phyloP scores from a whole-genome alignment of 1,139 yeast genomes.

The Candida buenavistaensis region DNA sequence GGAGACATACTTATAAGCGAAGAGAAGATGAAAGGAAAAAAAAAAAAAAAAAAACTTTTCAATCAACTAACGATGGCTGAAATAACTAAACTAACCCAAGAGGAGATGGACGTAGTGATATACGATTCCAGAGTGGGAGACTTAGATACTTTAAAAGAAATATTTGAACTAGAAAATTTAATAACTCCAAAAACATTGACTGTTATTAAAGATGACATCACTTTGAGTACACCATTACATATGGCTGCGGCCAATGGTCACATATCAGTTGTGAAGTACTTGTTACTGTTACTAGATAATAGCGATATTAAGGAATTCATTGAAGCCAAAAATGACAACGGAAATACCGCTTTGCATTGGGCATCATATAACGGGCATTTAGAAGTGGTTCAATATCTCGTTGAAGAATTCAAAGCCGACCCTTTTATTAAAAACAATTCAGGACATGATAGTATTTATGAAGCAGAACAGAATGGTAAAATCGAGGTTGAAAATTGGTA shows the following conservation, averaged over 20 bases:
- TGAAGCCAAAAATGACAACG: constrained; percentile 66
- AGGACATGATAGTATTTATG: constrained; percentile 83
- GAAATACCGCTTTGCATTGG: constrained; percentile 96
- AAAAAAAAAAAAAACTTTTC: too few relatives aligned
- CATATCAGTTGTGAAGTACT: constrained; percentile 60
- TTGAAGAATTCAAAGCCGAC: constrained; percentile 76
- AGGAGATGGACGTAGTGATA: constrained; percentile 78
- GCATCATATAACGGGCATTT: constrained; percentile 87
- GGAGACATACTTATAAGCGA: constrained; percentile 11
- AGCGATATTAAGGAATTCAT: constrained; percentile 51
- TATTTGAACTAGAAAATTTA: constrained; percentile 48
- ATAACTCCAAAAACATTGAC: constrained; percentile 52
- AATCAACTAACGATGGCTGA: constrained; percentile 5
- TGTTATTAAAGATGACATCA: constrained; percentile 59
- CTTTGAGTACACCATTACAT: constrained; percentile 78
- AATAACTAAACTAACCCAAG: constrained; percentile 41
- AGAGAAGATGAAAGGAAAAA: not conserved
- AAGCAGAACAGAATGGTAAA: constrained; percentile 76
- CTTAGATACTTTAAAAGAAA: constrained; percentile 65
- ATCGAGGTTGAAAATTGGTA: constrained; percentile 71
- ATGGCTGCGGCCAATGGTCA: constrained; percentile 97
- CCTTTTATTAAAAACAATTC: constrained; percentile 73
- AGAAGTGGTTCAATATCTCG: constrained; percentile 64
- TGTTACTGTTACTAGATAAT: constrained; percentile 49
- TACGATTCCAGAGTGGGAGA: constrained; percentile 89